These are phyloP conservation scores for Dactylellina leptospora DNA, from an alignment of 2,329 filamentous ascomycete genomes.

Conservation along the genomic window DNA sequence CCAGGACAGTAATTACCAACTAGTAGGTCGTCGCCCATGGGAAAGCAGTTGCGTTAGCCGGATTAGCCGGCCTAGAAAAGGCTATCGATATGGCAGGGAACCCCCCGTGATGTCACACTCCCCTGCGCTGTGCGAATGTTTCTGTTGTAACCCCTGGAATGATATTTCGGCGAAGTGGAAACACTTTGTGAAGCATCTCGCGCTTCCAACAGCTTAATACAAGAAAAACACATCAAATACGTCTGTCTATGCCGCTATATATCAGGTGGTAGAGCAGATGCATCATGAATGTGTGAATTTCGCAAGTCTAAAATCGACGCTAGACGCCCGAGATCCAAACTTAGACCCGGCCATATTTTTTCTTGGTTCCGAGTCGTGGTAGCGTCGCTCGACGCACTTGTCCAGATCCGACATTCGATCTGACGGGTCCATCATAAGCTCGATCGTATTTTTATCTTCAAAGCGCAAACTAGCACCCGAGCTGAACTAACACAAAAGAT, in stretches of 20 bases:
- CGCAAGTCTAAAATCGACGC: neutral
- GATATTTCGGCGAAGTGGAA: constrained; percentile 12
- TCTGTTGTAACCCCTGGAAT: constrained; percentile 13
- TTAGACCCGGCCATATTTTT: too few species aligned
- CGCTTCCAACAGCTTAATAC: constrained; percentile 1
- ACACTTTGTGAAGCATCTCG: constrained; percentile 1
- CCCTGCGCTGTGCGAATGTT: constrained; percentile 15
- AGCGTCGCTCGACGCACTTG: neutral
- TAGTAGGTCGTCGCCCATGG: too few species aligned
- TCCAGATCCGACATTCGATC: neutral
- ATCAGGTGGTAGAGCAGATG: neutral
- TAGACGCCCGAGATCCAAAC: constrained; percentile 10
- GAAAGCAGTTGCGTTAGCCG: neutral
- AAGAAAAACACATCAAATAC: too few species aligned
- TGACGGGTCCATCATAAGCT: neutral
- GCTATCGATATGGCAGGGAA: constrained; percentile 32
- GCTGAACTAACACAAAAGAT: too few species aligned
- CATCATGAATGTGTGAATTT: constrained; percentile 7
- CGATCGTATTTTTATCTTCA: too few species aligned
- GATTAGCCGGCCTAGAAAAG: constrained; percentile 7
- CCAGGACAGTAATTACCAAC: neutral
- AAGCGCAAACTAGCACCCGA: too few species aligned
- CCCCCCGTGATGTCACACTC: constrained; percentile 24
- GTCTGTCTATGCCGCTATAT: too few species aligned
- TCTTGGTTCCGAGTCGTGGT: neutral